Base-by-base conservation (phyloP, 495 filamentous ascomycete genomes). In the Penicillium bialowiezense region DNA sequence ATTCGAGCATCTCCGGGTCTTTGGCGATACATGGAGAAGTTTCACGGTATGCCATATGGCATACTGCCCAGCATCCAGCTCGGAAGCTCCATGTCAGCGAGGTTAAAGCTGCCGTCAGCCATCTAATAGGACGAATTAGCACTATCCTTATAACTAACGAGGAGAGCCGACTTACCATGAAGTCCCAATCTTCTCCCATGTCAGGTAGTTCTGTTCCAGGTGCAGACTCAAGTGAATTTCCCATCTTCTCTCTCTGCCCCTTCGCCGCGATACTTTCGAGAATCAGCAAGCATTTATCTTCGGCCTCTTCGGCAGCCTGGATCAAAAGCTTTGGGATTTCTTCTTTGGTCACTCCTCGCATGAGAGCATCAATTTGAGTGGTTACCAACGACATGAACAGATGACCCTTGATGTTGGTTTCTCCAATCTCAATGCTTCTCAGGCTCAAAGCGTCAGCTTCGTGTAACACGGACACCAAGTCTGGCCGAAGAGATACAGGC, bases 321-420 rank as follows among this genome's bases (percentile, higher is more conserved):
- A 75, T 28, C 2, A 77, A 50, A 7, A 60, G 20, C 5, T 45
- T 38, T 3, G 60, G 37, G 0, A 74, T 9, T 10, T 74, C 62
- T 0, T 71, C 56, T 15, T 64, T 65, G 1, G 38, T 32, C 1
- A 73, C 2, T 9, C 75, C 68, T 15, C 51, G 50, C 58, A 67
- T 64, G 3, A 79, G 41, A 8, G 58, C 74, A 4, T 78, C 60
- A 0, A 82, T 57, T 39, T 80, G 72, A 3, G 71, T 72, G 4
- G 48, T 23, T 0, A 83, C 41, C 5, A 78, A 45, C 3, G 50
- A 47, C 0, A 62, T 52, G 20, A 83, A 59, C 20, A 85, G 33
- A 35, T 76, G 76, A 1, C 73, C 77, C 49, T 83, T 84, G n/a
- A 77, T 64, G 51, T 81, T 84, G 0, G 74, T 80, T 58, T 83